Conservation (phyloP, 345 rosid species). For the Dipteronia sinensis region DNA sequence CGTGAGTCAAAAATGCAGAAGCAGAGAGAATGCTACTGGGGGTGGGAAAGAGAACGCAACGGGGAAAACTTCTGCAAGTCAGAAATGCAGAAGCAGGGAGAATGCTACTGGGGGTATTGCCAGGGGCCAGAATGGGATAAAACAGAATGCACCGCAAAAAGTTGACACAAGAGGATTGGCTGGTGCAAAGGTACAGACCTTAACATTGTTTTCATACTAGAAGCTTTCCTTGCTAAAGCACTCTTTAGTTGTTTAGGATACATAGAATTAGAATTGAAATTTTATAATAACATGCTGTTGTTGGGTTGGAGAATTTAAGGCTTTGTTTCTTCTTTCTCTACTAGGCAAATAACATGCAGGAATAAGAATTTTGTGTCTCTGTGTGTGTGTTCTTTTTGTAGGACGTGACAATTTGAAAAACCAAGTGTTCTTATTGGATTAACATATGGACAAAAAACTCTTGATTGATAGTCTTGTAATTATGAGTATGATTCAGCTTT, state of each 20-base stretch:
- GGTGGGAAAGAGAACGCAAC: slow-evolving; percentile 47
- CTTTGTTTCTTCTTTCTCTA: slow-evolving; percentile 4
- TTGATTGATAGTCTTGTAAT: background rate
- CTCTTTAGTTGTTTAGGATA: background rate
- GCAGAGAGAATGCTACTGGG: slow-evolving; percentile 25
- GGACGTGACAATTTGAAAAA: background rate
- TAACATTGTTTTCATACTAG: background rate
- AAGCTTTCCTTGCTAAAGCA: background rate
- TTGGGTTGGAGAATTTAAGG: background rate
- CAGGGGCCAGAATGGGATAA: slow-evolving; percentile 26
- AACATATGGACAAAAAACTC: background rate
- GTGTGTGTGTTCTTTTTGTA: background rate
- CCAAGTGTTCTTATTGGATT: background rate
- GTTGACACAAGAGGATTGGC: slow-evolving; percentile 22
- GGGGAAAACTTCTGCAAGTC: slow-evolving; percentile 15
- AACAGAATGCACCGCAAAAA: slow-evolving; percentile 24
- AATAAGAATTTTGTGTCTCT: background rate
- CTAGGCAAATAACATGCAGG: background rate
- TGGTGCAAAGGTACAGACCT: slow-evolving; percentile 46
- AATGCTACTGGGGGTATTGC: slow-evolving; percentile 24
- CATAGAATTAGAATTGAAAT: background rate
- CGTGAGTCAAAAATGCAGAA: slow-evolving; percentile 21
- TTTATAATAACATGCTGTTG: background rate
- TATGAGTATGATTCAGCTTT: background rate
- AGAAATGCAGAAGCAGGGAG: slow-evolving; percentile 27